Evolutionary conservation across 352 stramenopile species (phyloP).

Genomic region (Blastocystis sp.): DNA sequence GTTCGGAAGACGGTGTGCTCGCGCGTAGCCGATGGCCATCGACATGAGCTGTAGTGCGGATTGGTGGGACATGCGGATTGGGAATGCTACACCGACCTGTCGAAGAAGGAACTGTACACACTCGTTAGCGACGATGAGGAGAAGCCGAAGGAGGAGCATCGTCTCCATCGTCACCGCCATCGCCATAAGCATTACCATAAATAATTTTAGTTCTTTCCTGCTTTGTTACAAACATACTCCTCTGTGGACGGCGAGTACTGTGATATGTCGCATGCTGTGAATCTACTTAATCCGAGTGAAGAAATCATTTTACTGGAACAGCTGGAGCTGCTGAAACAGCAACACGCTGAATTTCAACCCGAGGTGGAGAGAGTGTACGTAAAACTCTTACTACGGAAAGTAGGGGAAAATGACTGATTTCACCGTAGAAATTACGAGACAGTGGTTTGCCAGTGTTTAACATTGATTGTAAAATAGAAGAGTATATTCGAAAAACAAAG

Average conservation of each 20-base stretch:
- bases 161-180: not conserved
- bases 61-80: not conserved
- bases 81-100: not conserved
- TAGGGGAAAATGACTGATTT: not conserved
- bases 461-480: not conserved
- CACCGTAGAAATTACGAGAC: slow-evolving; percentile 15
- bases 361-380: not conserved
- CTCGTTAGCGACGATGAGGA: not conserved
- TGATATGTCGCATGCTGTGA: not conserved
- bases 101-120: not conserved
- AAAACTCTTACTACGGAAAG: slow-evolving; percentile 28
- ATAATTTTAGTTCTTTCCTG: not conserved
- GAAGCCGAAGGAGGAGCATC: not conserved
- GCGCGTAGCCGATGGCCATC: not conserved
- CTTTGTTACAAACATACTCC: not conserved
- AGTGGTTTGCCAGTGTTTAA: not conserved
- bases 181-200: not conserved
- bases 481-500: slow-evolving; percentile 24
- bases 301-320: slow-evolving; percentile 39
- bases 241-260: not conserved
- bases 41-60: not conserved
- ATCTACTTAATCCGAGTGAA: slow-evolving; percentile 6
- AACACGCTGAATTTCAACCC: not conserved
- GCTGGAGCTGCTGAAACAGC: slow-evolving; percentile 26
- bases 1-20: not conserved